Percentiles rank a stretch among this genome's conserved stretches.
Conservation (phyloP, 2,329 filamentous ascomycete species). For the Xylaria sp. region DNA sequence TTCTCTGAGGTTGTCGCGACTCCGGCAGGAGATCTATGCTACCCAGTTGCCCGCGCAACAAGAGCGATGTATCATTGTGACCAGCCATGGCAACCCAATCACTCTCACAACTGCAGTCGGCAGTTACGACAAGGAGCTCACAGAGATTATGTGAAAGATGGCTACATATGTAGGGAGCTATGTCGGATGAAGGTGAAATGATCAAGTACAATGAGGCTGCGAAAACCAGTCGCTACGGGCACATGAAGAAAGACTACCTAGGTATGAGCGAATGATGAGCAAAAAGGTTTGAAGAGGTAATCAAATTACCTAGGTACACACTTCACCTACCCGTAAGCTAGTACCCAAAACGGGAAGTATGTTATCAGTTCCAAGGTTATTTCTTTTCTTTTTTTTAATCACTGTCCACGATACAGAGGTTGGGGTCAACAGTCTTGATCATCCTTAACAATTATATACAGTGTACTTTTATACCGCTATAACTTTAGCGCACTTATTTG, state of each 20-base stretch:
- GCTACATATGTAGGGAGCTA: neutral
- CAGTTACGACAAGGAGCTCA: neutral
- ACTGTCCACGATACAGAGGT: too few relatives aligned
- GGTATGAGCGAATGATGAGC: neutral
- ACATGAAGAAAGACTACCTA: neutral
- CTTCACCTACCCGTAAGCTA: neutral
- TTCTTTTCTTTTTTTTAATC: too few relatives aligned
- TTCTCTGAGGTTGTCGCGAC: slow-evolving; percentile 19
- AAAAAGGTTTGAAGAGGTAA: neutral
- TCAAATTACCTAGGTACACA: neutral
- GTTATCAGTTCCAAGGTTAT: too few relatives aligned
- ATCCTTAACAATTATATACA: too few relatives aligned
- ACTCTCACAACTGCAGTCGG: neutral
- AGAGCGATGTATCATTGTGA: neutral
- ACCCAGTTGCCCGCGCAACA: neutral
- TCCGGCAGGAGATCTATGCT: slow-evolving; percentile 35
- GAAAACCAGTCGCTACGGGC: neutral
- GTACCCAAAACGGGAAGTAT: neutral
- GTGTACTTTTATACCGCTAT: too few relatives aligned
- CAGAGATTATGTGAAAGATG: neutral
- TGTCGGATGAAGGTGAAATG: neutral
- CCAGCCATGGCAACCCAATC: slow-evolving; percentile 14
- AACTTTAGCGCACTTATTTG: too few relatives aligned
- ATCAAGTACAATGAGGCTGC: neutral
- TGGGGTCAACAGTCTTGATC: too few relatives aligned